Percentiles rank a stretch among this genome's conserved stretches.
phyloP scores from a whole-genome alignment of 225 moss, liverwort and hornwort species.

The Asterella californica region DNA sequence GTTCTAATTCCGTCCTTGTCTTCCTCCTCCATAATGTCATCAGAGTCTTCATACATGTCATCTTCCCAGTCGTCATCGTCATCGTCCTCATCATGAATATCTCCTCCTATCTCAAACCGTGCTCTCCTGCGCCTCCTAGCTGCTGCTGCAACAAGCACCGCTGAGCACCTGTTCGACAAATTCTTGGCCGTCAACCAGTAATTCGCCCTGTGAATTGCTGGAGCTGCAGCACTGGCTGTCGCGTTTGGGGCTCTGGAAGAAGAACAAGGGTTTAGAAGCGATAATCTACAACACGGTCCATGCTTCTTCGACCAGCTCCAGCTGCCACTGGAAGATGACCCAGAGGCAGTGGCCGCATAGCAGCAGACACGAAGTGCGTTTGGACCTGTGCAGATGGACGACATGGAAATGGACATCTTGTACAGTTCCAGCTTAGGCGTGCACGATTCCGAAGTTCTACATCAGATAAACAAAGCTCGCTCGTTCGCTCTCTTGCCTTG shows the following conservation, averaged over 20 bases:
- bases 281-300: background rate
- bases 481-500: no score
- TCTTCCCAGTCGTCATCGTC: constrained; percentile 21
- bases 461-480: no score
- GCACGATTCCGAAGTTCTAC: no score
- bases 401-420: background rate
- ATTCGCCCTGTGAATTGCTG: background rate
- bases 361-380: background rate
- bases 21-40: background rate
- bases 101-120: background rate
- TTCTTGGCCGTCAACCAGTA: background rate
- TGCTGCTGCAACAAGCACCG: no score
- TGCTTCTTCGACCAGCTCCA: background rate
- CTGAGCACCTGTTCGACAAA: background rate
- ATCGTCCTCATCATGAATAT: constrained; percentile 20
- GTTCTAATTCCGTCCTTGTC: background rate
- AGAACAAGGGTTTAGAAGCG: background rate
- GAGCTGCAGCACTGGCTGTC: background rate
- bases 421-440: no score
- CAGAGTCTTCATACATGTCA: constrained; percentile 28
- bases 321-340: background rate
- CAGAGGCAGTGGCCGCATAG: background rate
- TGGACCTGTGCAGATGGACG: background rate
- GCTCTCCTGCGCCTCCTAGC: constrained; percentile 7
- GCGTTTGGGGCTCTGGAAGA: background rate